phyloP scores from a whole-genome alignment of 1,284 basidiomycete genomes.

The Ceratobasidium sp. region DNA sequence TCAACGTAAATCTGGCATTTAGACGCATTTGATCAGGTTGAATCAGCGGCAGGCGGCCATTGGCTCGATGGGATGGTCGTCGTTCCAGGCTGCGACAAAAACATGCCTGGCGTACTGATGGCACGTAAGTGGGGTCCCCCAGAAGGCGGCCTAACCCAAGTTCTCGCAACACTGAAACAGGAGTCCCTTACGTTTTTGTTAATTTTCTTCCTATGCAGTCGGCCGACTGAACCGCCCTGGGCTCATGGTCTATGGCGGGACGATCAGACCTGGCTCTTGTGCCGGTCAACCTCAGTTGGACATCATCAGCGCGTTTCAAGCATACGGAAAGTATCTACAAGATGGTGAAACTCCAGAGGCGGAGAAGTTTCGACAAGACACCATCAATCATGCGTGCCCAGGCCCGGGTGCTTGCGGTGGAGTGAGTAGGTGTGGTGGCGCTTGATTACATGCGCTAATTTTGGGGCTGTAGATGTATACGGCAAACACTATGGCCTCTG shows the following conservation, averaged over 20 bases:
- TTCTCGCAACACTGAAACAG: slow-evolving; percentile 10
- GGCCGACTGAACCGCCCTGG: slow-evolving; percentile 93
- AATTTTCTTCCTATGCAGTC: slow-evolving; percentile 58
- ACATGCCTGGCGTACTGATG: slow-evolving; percentile 96
- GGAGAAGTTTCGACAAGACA: slow-evolving; percentile 81
- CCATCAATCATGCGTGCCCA: slow-evolving; percentile 90
- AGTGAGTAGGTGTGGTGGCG: slow-evolving; percentile 57
- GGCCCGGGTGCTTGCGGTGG: slow-evolving; percentile 97
- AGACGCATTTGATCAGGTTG: slow-evolving; percentile 58
- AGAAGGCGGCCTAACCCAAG: background rate
- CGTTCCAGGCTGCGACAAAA: slow-evolving; percentile 96
- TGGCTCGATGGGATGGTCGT: slow-evolving; percentile 99
- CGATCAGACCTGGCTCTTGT: slow-evolving; percentile 89
- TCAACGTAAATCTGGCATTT: background rate
- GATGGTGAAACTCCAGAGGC: slow-evolving; percentile 85
- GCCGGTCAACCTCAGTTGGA: slow-evolving; percentile 82
- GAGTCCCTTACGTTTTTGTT: slow-evolving; percentile 42
- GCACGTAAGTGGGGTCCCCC: slow-evolving; percentile 67
- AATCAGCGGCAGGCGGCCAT: slow-evolving; percentile 95
- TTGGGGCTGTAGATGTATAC: slow-evolving; percentile 80
- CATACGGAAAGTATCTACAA: slow-evolving; percentile 91
- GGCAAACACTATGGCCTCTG: slow-evolving; percentile 95
- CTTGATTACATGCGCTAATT: slow-evolving; percentile 41
- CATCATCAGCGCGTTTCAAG: slow-evolving; percentile 94
- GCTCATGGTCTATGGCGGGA: slow-evolving; percentile 96